Base-by-base conservation (phyloP, 2,329 filamentous ascomycete species). In the Sodiomyces alkalinus region DNA sequence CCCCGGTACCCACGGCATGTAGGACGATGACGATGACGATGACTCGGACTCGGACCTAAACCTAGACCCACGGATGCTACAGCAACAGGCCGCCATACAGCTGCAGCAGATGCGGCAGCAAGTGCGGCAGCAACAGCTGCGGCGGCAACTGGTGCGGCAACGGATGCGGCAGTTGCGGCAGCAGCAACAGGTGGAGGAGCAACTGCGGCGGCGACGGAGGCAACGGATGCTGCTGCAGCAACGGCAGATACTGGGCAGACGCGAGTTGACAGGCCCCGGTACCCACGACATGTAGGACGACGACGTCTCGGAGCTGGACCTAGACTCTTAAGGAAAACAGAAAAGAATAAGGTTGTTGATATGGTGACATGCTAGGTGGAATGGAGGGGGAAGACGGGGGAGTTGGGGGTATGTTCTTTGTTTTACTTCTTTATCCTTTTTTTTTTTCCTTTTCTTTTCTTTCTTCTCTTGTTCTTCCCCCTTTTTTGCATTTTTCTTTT, bases 241-340 rank as follows among this genome's bases (percentile, higher is more conserved):
- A 25, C 40, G 43, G 22, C 44, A 48, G 18, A 60, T 68, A 53
- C 60, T 66, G 33, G 59, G 59, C 6, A 67, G 68, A 56, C 56
- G 60, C 29, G 55, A 58, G 16, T 68, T 70, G 58, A 64, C 64
- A 60, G 58, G 57, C 17, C 26, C 19, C 8, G 27, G 27, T 9
- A 52, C 53, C 13, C 59, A 64, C 38, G 59, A 56, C 21, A 62
- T 64, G 57, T 62, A 52, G 44, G 27, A 19, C 17, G 17, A 20
- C 11, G 13, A 19, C 8, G 26, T 4, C 10, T 13, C 15, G 16
- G 26, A 19, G 25, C n/a, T n/a, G n/a, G n/a, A n/a, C n/a, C n/a
- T n/a, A n/a, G n/a, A n/a, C n/a, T n/a, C n/a, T n/a, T n/a, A n/a
- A n/a, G n/a, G n/a, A n/a, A n/a, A n/a, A n/a, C n/a, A n/a, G n/a